Evolutionary conservation across 345 rosid genomes (phyloP), one percentile per base, ranked within the genome.

Genomic region (Noccaea caerulescens): DNA sequence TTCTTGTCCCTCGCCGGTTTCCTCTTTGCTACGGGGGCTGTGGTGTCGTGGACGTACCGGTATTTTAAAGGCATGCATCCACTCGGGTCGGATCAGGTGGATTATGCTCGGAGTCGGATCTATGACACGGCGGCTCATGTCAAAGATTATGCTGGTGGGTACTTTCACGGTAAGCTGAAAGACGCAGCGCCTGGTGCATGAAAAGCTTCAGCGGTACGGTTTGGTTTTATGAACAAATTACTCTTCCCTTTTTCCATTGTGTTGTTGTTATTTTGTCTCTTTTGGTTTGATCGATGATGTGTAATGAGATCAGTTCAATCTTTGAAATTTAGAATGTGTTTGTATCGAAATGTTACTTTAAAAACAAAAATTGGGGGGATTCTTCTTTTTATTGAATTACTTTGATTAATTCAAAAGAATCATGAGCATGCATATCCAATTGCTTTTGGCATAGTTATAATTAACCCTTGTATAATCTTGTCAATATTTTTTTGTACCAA

Each of bases 181-280:
- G 95, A 91, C 74, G 95, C 92, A 1, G 99, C 99, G 71, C 96
- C 98, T 27, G 88, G 97, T 69, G 96, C 99, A 9, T 93, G 83
- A 86, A 25, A 18, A 18, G 41, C 18, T 46, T 7, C 14, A 32
- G 7, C 42, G 39, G 5, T 10, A 7, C 13, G 65, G 71, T 46
- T 63, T 14, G 38, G 49, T 39, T 38, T 62, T 8, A 46, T 36
- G 32, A 36, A 44, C 10, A 30, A 30, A 37, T 9, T 52, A 43
- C 25, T 37, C 60, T 56, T 41, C 34, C 4, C 23, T 57, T 20
- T 53, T 16, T 36, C 30, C 38, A 23, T 51, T 45, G 16, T 11
- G 70, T 11, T 27, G 45, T 47, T 47, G 5, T 52, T n/a, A 10
- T 4, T 16, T 4, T 10, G 7, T 45, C 1, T 25, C 25, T 72